Evolutionary conservation across 495 filamentous ascomycete species (phyloP).

Genomic region (Hypoxylon trugodes): DNA sequence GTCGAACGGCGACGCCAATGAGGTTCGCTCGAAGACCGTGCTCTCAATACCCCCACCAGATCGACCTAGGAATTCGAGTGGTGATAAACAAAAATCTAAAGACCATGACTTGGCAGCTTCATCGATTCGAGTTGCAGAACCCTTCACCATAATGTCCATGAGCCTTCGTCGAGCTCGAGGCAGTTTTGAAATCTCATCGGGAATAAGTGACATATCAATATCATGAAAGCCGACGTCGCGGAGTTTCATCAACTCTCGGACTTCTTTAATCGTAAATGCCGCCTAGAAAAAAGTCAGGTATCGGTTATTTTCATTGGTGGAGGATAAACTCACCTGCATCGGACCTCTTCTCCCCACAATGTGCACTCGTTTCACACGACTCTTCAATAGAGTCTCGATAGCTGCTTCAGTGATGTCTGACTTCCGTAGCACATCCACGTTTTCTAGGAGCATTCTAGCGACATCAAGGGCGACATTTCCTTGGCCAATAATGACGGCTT

Average conservation of each 20-base stretch:
- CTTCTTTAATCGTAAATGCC: conserved; percentile 92
- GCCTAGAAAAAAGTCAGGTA: conserved; percentile 59
- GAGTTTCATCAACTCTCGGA: conserved; percentile 86
- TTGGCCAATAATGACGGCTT: conserved; percentile 90
- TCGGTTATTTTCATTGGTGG: conserved; percentile 65
- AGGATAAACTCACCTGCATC: conserved; percentile 68
- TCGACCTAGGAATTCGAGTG: conserved; percentile 69
- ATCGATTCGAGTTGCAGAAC: conserved; percentile 60
- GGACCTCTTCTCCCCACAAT: conserved; percentile 89
- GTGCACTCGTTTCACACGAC: conserved; percentile 78
- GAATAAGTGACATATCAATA: conserved; percentile 69
- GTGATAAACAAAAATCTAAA: conserved; percentile 81
- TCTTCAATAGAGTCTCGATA: conserved; percentile 74
- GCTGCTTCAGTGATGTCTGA: conserved; percentile 91
- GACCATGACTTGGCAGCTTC: conserved; percentile 76
- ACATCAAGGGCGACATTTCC: conserved; percentile 97
- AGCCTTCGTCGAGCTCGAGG: conserved; percentile 78
- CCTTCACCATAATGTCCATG: conserved; percentile 80
- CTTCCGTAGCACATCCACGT: conserved; percentile 72
- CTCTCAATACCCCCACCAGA: conserved; percentile 58
- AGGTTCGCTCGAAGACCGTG: conserved; percentile 73
- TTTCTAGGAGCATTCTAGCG: conserved; percentile 81
- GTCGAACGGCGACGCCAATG: conserved; percentile 56
- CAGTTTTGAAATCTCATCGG: conserved; percentile 68
- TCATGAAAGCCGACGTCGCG: conserved; percentile 74